Evolutionary conservation across 257 asterid genomes (phyloP).

Genomic region (Coffea canephora): DNA sequence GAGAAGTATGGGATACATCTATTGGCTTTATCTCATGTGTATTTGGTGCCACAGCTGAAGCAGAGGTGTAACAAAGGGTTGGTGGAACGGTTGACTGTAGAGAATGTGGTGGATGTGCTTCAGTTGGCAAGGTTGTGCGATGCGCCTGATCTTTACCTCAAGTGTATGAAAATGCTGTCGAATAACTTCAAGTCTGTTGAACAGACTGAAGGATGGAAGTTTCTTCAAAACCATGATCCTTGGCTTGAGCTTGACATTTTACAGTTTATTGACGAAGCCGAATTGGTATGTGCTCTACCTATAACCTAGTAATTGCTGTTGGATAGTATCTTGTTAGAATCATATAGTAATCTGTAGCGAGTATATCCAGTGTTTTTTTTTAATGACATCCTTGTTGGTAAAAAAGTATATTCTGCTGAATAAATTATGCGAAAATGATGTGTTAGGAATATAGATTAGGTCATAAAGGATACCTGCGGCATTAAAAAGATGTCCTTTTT

Average conservation of each 20-base stretch:
- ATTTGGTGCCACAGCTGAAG: slow-evolving; percentile 76
- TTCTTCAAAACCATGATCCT: slow-evolving; percentile 72
- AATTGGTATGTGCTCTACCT: slow-evolving; percentile 46
- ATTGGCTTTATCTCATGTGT: slow-evolving; percentile 79
- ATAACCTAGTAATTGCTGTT: background rate
- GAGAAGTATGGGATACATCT: slow-evolving; percentile 74
- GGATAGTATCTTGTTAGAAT: background rate
- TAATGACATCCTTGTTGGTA: background rate
- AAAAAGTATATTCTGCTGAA: background rate
- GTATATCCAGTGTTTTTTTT: background rate
- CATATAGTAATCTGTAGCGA: no score
- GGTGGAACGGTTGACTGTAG: slow-evolving; percentile 37
- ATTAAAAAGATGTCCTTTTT: background rate
- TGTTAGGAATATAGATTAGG: background rate
- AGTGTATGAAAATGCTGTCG: slow-evolving; percentile 58
- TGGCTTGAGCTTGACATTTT: slow-evolving; percentile 80
- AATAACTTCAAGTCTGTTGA: slow-evolving; percentile 57
- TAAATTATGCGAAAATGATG: background rate
- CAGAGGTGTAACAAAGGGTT: slow-evolving; percentile 63
- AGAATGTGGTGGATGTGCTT: slow-evolving; percentile 72
- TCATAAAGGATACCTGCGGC: background rate
- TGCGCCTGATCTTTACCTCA: slow-evolving; percentile 80
- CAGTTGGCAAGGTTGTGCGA: slow-evolving; percentile 88
- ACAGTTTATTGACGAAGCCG: slow-evolving; percentile 78
- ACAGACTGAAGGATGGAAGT: slow-evolving; percentile 85